Evolutionary conservation across 2,329 filamentous ascomycete genomes (phyloP).

Genomic region (Aureobasidium melanogenum): DNA sequence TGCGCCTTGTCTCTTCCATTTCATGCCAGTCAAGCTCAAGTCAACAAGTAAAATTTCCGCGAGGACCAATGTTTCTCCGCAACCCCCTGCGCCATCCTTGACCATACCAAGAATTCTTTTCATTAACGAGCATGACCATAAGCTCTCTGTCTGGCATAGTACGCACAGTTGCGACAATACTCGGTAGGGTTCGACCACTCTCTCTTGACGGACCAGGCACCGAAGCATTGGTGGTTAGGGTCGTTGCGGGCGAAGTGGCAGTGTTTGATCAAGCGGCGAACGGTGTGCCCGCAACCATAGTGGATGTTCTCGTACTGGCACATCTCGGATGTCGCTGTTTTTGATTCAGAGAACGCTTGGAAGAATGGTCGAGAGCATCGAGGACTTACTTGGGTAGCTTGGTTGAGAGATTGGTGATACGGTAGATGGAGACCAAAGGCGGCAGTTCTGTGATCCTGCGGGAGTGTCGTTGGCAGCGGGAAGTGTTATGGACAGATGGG

Average conservation of each 20-base stretch:
- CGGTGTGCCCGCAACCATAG: slow-evolving; percentile 56
- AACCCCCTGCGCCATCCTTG: neutral
- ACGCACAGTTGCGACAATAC: slow-evolving; percentile 37
- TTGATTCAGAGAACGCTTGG: too few relatives aligned
- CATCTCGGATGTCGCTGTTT: slow-evolving; percentile 35
- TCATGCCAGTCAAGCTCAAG: neutral
- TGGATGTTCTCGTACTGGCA: slow-evolving; percentile 63
- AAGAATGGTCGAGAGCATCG: neutral
- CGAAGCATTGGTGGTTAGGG: slow-evolving; percentile 58
- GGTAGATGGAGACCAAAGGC: neutral
- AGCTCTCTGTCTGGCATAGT: neutral
- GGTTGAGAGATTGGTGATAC: neutral
- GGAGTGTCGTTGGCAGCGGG: neutral
- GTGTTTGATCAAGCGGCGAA: slow-evolving; percentile 53
- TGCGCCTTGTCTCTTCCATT: neutral
- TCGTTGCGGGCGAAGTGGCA: slow-evolving; percentile 71
- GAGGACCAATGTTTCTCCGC: neutral
- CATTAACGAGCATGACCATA: neutral
- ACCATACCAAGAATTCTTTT: neutral
- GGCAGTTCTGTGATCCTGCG: neutral
- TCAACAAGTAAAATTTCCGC: neutral
- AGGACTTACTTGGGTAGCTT: neutral
- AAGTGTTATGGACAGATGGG: neutral
- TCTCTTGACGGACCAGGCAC: slow-evolving; percentile 54
- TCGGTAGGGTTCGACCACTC: slow-evolving; percentile 50